Conservation (phyloP, 495 filamentous ascomycete genomes). For the Xylaria longipes region DNA sequence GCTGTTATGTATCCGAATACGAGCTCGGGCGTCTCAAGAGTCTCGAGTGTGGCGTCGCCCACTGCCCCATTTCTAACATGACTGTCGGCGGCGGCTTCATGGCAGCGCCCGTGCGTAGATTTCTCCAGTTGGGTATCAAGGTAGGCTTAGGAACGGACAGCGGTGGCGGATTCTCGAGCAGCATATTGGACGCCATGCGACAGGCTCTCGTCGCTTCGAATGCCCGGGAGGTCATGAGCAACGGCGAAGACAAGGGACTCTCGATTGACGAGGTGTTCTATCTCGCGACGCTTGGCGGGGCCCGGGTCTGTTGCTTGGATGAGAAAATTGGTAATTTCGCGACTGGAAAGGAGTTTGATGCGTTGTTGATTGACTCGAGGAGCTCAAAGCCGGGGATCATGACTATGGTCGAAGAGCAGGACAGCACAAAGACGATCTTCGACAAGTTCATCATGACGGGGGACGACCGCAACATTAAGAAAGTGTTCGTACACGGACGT, state of each 20-base stretch:
- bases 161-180: constrained; percentile 67
- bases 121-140: constrained; percentile 63
- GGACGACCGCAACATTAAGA: constrained; percentile 66
- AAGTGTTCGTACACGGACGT: constrained; percentile 63
- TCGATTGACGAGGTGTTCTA: constrained; percentile 63
- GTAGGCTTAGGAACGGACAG: constrained; percentile 72
- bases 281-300: constrained; percentile 68
- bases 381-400: constrained; percentile 54
- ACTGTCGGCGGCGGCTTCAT: constrained; percentile 66
- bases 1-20: constrained; percentile 61
- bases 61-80: constrained; percentile 70
- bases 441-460: constrained; percentile 73
- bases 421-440: constrained; percentile 55
- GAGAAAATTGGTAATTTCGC: constrained; percentile 63
- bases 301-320: constrained; percentile 63
- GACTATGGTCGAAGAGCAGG: constrained; percentile 60
- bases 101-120: constrained; percentile 64
- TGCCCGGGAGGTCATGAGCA: constrained; percentile 55
- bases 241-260: constrained; percentile 56
- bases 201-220: constrained; percentile 67
- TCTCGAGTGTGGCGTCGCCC: constrained; percentile 63
- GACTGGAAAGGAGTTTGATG: constrained; percentile 70
- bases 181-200: constrained; percentile 64
- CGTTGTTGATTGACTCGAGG: constrained; percentile 57
- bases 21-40: constrained; percentile 57